Percentiles rank a stretch among this genome's conserved stretches.
These are phyloP conservation scores for Berberis vulgaris DNA, from an alignment of 164 flowering plant species.

Conservation along the genomic window DNA sequence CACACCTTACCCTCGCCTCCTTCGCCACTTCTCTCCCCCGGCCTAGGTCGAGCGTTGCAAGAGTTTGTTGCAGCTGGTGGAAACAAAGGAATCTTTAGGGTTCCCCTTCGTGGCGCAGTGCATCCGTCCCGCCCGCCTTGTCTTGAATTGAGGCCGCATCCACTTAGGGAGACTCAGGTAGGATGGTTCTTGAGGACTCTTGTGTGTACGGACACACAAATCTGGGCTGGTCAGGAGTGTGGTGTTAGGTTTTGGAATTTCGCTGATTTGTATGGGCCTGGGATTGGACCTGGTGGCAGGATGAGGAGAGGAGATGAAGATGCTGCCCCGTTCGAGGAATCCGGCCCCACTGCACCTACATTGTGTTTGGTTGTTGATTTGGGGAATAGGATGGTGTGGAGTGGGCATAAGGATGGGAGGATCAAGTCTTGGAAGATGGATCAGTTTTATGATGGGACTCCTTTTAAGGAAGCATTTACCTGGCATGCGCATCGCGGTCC, in stretches of 20 bases:
- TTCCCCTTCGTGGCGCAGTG: constrained; percentile 61
- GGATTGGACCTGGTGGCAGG: constrained; percentile 31
- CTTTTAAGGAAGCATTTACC: constrained; percentile 64
- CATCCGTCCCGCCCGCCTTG: constrained; percentile 80
- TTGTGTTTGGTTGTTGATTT: constrained; percentile 55
- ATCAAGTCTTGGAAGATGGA: constrained; percentile 91
- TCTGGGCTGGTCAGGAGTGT: constrained; percentile 89
- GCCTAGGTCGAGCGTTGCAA: constrained; percentile 21
- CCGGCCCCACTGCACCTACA: constrained; percentile 48
- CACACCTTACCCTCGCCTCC: not conserved
- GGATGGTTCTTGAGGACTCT: constrained; percentile 71
- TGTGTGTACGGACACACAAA: constrained; percentile 55
- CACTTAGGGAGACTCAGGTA: constrained; percentile 75
- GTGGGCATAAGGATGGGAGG: constrained; percentile 94
- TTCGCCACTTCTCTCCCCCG: not conserved
- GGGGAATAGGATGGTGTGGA: constrained; percentile 74
- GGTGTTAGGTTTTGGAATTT: constrained; percentile 70
- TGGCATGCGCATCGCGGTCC: constrained; percentile 93
- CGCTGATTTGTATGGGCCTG: constrained; percentile 31
- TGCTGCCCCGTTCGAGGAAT: constrained; percentile 70
- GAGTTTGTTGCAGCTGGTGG: constrained; percentile 71
- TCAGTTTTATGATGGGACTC: constrained; percentile 23
- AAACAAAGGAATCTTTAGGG: constrained; percentile 50
- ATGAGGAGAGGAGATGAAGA: constrained; percentile 67
- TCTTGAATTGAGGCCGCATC: constrained; percentile 90